phyloP scores from a whole-genome alignment of 148 eudicot genomes.

The Chenopodium quinoa region DNA sequence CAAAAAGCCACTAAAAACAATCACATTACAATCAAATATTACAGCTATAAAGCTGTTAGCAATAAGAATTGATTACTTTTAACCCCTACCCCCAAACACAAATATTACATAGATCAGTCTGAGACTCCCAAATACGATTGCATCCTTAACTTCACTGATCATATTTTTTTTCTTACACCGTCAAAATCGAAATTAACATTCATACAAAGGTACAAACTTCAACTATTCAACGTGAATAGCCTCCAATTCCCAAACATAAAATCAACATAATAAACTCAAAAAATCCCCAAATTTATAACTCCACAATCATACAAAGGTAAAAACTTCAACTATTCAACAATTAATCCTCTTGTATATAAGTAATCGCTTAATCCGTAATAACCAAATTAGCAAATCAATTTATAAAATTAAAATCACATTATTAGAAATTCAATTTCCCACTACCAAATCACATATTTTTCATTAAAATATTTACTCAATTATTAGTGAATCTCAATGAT shows the following conservation, averaged over 20 bases:
- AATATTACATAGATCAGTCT: neutral
- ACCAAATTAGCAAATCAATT: no score
- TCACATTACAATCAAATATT: neutral
- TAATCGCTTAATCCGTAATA: neutral
- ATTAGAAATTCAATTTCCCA: no score
- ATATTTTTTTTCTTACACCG: no score
- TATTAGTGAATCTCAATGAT: no score
- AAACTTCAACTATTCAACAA: neutral
- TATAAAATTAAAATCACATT: no score
- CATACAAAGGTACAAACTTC: neutral
- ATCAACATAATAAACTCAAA: neutral
- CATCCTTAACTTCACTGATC: neutral
- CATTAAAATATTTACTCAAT: no score
- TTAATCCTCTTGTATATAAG: neutral
- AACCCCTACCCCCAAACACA: no score
- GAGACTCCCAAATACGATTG: neutral
- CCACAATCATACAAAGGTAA: neutral
- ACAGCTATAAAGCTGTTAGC: neutral
- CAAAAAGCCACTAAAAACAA: neutral
- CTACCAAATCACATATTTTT: no score
- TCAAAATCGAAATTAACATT: neutral
- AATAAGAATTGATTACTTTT: no score
- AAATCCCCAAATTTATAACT: neutral
- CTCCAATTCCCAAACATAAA: neutral
- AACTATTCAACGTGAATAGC: no score